phyloP scores from a whole-genome alignment of 2,329 filamentous ascomycete species.

The Talaromyces sp. region DNA sequence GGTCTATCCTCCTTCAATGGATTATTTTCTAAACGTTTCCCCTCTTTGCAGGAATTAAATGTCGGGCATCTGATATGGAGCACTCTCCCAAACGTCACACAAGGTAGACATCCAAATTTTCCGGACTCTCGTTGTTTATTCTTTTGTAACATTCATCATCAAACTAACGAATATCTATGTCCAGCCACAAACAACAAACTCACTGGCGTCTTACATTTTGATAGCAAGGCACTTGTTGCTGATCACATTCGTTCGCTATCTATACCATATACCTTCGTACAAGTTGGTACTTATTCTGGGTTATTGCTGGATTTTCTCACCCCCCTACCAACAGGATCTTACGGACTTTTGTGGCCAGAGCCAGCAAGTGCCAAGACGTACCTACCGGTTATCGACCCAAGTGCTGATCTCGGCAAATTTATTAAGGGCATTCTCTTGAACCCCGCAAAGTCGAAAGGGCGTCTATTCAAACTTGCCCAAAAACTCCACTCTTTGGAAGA shows the following conservation, averaged over 20 bases:
- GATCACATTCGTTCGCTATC: constrained; percentile 47
- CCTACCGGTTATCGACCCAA: constrained; percentile 31
- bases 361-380: constrained; percentile 10
- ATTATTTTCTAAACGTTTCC: constrained; percentile 9
- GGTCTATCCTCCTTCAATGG: constrained; percentile 12
- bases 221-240: constrained; percentile 54
- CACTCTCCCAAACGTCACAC: constrained; percentile 16
- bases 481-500: constrained; percentile 28
- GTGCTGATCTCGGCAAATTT: constrained; percentile 32
- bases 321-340: constrained; percentile 19
- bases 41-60: background rate
- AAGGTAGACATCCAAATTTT: constrained; percentile 16
- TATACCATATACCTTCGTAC: constrained; percentile 50
- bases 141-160: background rate
- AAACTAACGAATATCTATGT: background rate
- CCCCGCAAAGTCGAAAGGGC: constrained; percentile 32
- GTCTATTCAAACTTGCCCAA: constrained; percentile 32
- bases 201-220: constrained; percentile 46
- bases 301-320: constrained; percentile 34
- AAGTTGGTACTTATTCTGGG: constrained; percentile 53
- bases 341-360: constrained; percentile 16
- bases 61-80: constrained; percentile 28
- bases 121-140: background rate
- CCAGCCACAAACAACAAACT: constrained; percentile 28
- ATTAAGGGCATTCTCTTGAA: constrained; percentile 34